Evolutionary conservation across 2,329 filamentous ascomycete genomes (phyloP), one percentile per base, ranked within the genome.

Genomic region (Metarhizium sp.): DNA sequence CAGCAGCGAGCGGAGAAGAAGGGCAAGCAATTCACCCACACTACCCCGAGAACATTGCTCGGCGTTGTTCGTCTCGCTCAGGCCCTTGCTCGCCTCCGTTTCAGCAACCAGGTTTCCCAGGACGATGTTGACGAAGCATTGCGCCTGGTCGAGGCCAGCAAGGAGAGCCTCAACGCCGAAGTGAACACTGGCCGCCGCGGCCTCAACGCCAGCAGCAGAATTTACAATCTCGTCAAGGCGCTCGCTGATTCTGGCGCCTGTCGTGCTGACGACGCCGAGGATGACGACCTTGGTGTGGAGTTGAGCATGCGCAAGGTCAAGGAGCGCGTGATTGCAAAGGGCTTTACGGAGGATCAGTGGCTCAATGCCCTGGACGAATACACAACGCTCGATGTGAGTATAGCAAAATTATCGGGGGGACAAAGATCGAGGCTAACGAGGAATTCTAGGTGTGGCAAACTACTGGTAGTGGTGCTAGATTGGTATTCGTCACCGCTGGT

Each of bases 61-160:
- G 94, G 92, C 67, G 85, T 97, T 46, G 80, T 99, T 10, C 92
- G 94, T 78, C 80, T 99, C 5, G 89, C 92, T 0, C 94, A 99
- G 73, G 94, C 94, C 18, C 81, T 99, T 10, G 94, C 94, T 2
- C 88, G 94, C 60, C 81, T 99, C 53, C 87, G 92, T 6, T 99
- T 99, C 75, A 87, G 87, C 63, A 83, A 88, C 55, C 79, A 85
- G 59, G 94, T 97, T 51, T 85, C 89, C 53, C 87, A 88, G 54
- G 92, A 96, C 64, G 94, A 99, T 70, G 92, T 97, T 6, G 94
- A 99, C 66, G 94, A 99, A 74, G 92, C 94, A 2, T 75, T 99
- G 60, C 84, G 94, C 53, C 80, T 99, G 51, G 81, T 95, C 51
- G 92, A 97, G 71, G 90, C 95, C 56, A 94, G 89, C 72, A 97